Conservation (phyloP, 1,284 basidiomycete genomes). For the Taiwanofungus camphoratus region DNA sequence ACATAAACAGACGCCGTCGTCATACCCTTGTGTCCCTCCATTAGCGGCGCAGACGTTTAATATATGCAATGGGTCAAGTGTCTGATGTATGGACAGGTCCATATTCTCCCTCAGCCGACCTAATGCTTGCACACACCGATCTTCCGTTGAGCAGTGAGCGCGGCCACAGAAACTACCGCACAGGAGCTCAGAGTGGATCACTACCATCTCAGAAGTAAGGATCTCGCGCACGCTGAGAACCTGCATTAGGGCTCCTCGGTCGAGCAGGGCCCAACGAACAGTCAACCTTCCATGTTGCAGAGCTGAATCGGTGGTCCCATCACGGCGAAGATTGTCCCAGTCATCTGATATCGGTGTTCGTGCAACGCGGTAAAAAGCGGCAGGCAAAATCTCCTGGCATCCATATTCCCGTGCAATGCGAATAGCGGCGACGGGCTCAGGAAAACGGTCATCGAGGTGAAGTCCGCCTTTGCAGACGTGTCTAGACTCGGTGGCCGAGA, state of each 20-base stretch:
- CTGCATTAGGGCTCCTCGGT: background rate
- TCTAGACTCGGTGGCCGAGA: slow-evolving; percentile 2
- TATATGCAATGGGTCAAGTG: too few relatives aligned
- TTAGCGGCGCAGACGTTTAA: too few relatives aligned
- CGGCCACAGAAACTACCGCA: too few relatives aligned
- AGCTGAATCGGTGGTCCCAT: background rate
- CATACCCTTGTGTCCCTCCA: too few relatives aligned
- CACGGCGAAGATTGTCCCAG: background rate
- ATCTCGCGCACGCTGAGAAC: background rate
- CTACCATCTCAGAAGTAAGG: background rate
- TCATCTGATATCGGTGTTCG: background rate
- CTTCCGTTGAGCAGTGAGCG: too few relatives aligned
- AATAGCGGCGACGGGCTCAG: slow-evolving; percentile 1
- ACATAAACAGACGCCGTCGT: too few relatives aligned
- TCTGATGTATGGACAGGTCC: too few relatives aligned
- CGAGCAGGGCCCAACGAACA: background rate
- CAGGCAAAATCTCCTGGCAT: slow-evolving; percentile 5
- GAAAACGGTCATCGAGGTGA: background rate
- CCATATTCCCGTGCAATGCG: slow-evolving; percentile 4
- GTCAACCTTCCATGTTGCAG: background rate
- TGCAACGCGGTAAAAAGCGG: background rate
- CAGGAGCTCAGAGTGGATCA: background rate
- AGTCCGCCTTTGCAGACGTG: background rate
- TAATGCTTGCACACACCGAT: too few relatives aligned
- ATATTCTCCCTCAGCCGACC: too few relatives aligned